Base-by-base conservation (phyloP, 2,329 filamentous ascomycete species). In the Ilyonectria destructans region DNA sequence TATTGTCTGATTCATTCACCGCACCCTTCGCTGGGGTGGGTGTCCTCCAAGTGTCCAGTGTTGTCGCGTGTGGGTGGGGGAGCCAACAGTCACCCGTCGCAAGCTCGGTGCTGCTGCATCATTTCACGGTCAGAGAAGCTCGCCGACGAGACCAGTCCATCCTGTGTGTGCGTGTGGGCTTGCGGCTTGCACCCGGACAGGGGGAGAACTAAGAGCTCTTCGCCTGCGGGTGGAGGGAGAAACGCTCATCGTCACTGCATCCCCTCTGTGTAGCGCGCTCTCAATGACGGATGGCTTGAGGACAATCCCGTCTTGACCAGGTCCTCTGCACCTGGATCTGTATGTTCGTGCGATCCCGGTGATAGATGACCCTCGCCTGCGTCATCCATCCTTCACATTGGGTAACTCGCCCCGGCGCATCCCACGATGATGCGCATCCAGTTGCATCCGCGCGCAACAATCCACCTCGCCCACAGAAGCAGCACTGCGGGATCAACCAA, bases 171-270 rank as follows among this genome's bases (percentile, higher is more conserved):
- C 40, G 54, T 58, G 48, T 26, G 46, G 21, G 29, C 37, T 49
- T 19, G 58, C 58, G 21, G 29, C 37, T 49, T 19, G 58, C 58
- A 9, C 13, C 54, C 58, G 52, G 63, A 15, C 63, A 66, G 63
- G 63, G 63, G 63, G 58, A 65, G n/a, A 54, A 10, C 29, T 54
- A 9, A 17, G 15, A 46, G 21, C 43, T 46, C 15, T 58, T 15
- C 29, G 26, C 8, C 37, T 59, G 29, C 62, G 62, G 62, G 40
- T 65, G 56, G 62, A 65, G 35, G 56, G 62, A 65, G 52, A 19
- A 57, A 37, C 31, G 37, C 19, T 7, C 35, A 23, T 21, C 58
- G 37, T 15, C 31, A 15, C 1, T n/a, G 51, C 26, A 51, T 21
- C 33, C 37, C n/a, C 23, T 40, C 29, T 29, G 33, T 31, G 37